phyloP scores from a whole-genome alignment of 1,139 yeast species.

The Scheffersomyces lignicola region DNA sequence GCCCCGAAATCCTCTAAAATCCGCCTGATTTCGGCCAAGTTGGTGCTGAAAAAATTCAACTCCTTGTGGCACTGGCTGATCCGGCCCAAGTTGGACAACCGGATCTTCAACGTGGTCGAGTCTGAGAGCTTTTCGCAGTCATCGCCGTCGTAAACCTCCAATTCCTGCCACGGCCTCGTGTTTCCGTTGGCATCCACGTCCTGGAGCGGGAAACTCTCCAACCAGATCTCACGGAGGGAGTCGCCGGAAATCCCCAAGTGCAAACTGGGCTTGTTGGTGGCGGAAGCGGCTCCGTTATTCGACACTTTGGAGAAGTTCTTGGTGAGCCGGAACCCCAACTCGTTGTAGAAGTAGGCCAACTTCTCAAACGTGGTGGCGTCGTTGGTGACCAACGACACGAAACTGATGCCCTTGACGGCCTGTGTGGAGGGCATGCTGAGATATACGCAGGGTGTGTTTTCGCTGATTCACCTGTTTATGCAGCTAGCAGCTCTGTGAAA shows the following conservation, averaged over 20 bases:
- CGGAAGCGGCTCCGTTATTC: conserved; percentile 39
- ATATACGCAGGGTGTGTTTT: no score
- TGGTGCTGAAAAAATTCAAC: conserved; percentile 53
- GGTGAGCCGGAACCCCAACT: conserved; percentile 58
- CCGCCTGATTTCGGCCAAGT: conserved; percentile 37
- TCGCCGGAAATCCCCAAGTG: conserved; percentile 61
- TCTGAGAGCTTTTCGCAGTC: conserved; percentile 26
- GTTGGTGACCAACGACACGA: conserved; percentile 60
- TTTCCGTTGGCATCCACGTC: conserved; percentile 46
- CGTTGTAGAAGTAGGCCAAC: conserved; percentile 52
- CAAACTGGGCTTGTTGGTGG: conserved; percentile 26
- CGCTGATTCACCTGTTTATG: no score
- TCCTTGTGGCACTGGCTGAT: conserved; percentile 29
- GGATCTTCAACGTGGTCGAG: conserved; percentile 51
- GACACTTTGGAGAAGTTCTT: conserved; percentile 53
- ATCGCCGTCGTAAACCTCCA: conserved; percentile 55
- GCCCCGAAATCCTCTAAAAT: conserved; percentile 27
- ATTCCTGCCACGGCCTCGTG: conserved; percentile 60
- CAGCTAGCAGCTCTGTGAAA: no score
- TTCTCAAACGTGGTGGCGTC: conserved; percentile 46
- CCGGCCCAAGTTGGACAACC: conserved; percentile 45
- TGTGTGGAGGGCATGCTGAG: conserved; percentile 7
- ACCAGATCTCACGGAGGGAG: conserved; percentile 68
- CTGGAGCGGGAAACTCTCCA: conserved; percentile 65
- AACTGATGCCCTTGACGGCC: conserved; percentile 28